phyloP scores from a whole-genome alignment of 805 yeast genomes.

The Barnettozyma pratensis region DNA sequence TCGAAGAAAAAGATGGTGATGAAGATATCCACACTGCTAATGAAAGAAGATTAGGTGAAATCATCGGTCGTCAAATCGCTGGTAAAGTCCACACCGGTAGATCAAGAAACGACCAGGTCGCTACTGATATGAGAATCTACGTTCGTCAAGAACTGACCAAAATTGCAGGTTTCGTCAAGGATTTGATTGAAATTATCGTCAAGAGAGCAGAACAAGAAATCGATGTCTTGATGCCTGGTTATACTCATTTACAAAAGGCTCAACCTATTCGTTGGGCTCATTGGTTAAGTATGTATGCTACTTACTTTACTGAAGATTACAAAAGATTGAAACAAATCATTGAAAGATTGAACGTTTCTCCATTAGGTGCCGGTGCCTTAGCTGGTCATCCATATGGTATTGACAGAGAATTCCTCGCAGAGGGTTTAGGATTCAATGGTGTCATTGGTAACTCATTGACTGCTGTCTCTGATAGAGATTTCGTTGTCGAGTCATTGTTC shows the following conservation, averaged over 20 bases:
- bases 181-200: slow-evolving; percentile 62
- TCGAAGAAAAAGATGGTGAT: slow-evolving; percentile 80
- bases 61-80: slow-evolving; percentile 88
- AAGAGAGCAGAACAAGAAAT: slow-evolving; percentile 82
- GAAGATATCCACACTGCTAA: slow-evolving; percentile 99
- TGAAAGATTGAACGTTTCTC: slow-evolving; percentile 79
- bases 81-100: slow-evolving; percentile 99
- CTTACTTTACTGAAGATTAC: slow-evolving; percentile 88
- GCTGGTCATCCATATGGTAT: slow-evolving; percentile 99
- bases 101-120: slow-evolving; percentile 97
- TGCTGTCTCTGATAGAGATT: slow-evolving; percentile 98
- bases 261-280: slow-evolving; percentile 99
- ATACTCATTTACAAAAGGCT: slow-evolving; percentile 96
- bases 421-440: slow-evolving; percentile 71
- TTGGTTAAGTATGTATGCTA: slow-evolving; percentile 92
- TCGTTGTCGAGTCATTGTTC: slow-evolving; percentile 90
- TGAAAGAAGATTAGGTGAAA: slow-evolving; percentile 94
- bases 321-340: slow-evolving; percentile 77
- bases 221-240: slow-evolving; percentile 96
- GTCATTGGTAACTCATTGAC: slow-evolving; percentile 93
- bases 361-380: slow-evolving; percentile 95
- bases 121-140: slow-evolving; percentile 95
- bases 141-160: slow-evolving; percentile 73
- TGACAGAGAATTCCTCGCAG: slow-evolving; percentile 85
- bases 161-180: slow-evolving; percentile 48